phyloP scores from a whole-genome alignment of 805 yeast species.

The Wickerhamomyces chambardii region DNA sequence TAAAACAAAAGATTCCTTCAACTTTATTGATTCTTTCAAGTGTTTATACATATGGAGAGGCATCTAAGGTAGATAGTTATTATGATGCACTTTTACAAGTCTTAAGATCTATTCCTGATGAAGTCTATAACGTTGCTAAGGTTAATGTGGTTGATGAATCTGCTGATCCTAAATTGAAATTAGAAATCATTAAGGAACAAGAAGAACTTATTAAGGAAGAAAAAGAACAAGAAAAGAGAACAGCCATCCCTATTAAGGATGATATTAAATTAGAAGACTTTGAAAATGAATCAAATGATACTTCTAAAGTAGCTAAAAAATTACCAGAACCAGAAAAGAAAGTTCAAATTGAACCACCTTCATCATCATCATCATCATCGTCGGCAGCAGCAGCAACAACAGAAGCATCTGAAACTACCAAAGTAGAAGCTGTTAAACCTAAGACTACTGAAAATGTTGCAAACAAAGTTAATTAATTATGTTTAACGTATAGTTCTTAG shows the following conservation, averaged over 20 bases:
- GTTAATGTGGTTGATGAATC: constrained; percentile 62
- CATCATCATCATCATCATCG: neutral
- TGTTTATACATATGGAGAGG: constrained; percentile 78
- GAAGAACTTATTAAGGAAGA: constrained; percentile 82
- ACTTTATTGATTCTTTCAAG: constrained; percentile 78
- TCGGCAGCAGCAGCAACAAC: too few relatives aligned
- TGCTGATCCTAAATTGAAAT: constrained; percentile 57
- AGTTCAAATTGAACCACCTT: neutral
- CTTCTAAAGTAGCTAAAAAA: too few relatives aligned
- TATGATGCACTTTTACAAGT: constrained; percentile 88
- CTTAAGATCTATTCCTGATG: constrained; percentile 85
- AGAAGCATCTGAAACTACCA: too few relatives aligned
- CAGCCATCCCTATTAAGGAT: constrained; percentile 21
- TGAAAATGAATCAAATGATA: constrained; percentile 12
- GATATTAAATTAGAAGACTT: constrained; percentile 28
- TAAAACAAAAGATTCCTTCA: constrained; percentile 87
- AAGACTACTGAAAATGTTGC: too few relatives aligned
- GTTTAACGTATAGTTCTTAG: too few relatives aligned
- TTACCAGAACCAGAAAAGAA: neutral
- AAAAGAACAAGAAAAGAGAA: constrained; percentile 55
- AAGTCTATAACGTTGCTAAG: constrained; percentile 91
- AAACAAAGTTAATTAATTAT: too few relatives aligned
- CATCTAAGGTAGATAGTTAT: constrained; percentile 43
- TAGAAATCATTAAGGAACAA: constrained; percentile 71
- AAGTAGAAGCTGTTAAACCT: too few relatives aligned